These are phyloP conservation scores for Monosporozyma servazzii DNA, from an alignment of 805 yeast species.

Conservation along the genomic window DNA sequence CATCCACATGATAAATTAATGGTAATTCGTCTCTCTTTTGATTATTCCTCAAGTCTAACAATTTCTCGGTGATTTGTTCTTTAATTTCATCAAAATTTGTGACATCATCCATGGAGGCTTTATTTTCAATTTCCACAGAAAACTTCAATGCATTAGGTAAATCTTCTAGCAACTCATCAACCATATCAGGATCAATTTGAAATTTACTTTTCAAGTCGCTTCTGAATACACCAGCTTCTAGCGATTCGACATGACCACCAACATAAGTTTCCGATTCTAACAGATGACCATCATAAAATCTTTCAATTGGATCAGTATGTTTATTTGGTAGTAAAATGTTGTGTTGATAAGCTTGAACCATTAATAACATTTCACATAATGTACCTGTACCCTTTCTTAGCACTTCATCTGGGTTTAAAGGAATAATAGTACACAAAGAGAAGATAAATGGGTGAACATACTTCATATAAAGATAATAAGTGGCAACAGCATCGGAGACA, in stretches of 20 bases:
- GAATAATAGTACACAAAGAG: conserved; percentile 90
- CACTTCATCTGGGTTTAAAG: conserved; percentile 93
- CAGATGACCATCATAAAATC: conserved; percentile 90
- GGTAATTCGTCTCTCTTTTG: conserved; percentile 73
- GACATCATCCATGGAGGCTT: conserved; percentile 64
- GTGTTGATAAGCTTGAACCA: conserved; percentile 87
- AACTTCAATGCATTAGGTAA: conserved; percentile 71
- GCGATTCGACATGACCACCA: conserved; percentile 96
- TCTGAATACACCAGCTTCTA: conserved; percentile 96
- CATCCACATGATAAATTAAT: conserved; percentile 92
- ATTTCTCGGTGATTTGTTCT: conserved; percentile 42
- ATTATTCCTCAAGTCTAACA: conserved; percentile 49
- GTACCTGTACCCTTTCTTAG: conserved; percentile 97
- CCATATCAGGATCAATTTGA: conserved; percentile 67
- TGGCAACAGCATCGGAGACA: conserved; percentile 98
- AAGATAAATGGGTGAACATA: conserved; percentile 96
- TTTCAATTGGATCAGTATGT: conserved; percentile 86
- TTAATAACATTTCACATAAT: conserved; percentile 90
- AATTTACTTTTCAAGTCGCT: conserved; percentile 75
- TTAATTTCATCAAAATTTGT: conserved; percentile 71
- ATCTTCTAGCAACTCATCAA: conserved; percentile 69
- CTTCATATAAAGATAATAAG: conserved; percentile 89
- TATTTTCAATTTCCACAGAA: conserved; percentile 74
- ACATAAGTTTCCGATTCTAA: conserved; percentile 94
- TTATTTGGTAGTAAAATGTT: conserved; percentile 83